Evolutionary conservation across 805 yeast genomes (phyloP), one percentile per base, ranked within the genome.

Genomic region (Cyberlindnera nakhonratchasimensis): DNA sequence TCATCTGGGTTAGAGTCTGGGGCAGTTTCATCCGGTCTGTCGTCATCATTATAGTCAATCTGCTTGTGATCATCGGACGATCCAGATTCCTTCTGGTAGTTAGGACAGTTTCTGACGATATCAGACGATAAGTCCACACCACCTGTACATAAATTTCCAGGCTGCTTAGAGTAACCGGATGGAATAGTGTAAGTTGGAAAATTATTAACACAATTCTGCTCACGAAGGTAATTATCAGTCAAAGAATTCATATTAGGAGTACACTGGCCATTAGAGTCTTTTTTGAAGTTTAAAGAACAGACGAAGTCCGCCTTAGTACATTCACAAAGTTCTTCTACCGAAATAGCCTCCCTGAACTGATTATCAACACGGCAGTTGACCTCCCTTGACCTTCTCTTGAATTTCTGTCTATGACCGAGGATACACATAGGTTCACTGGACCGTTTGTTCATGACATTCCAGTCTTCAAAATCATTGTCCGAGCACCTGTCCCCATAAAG

Each of bases 231-330:
- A 46, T 45, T 58, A 57, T 40, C 67, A 3, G 46, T 35, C 14
- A 44, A 26, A 10, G 46, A 24, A 10, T 45, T 46, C n/a, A 37
- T 34, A 19, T 50, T 67, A 5, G 71, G 66, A 8, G 70, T 71
- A 67, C 95, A 86, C 2, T 61, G 58, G 2, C 74, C 75, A 14
- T 63, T 52, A 0, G 52, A 41, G 39, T 61, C 52, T 18, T 51
- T 64, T 8, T 54, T 51, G 50, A 74, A 79, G 17, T 81, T 82
- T 34, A 62, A 68, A 2, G 74, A 70, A 63, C 96, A 87, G 55
- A 86, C 95, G 47, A 74, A 80, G 58, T 88, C 96, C 6, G 55
- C 51, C n/a, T 65, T 71, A 0, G 77, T 62, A 66, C 96, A 87
- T 8, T 66, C 64, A 61, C 96, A 87, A 8, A 74, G 62, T 40